phyloP scores from a whole-genome alignment of 2,329 filamentous ascomycete species.

The Elsinoe fawcettii region DNA sequence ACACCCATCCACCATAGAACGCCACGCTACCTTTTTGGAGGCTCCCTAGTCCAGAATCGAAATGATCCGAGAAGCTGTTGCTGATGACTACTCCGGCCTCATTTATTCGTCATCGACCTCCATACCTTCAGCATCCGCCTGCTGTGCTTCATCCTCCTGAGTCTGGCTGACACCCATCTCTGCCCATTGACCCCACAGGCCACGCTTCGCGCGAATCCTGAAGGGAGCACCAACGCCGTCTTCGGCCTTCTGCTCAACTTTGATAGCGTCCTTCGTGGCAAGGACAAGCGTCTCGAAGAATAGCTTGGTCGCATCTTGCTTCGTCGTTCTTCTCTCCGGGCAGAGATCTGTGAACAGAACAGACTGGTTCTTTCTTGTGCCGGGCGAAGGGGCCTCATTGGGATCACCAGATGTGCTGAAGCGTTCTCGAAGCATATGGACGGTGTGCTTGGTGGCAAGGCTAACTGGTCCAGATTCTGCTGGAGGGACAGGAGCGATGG shows the following conservation, averaged over 20 bases:
- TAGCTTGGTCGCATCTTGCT: conserved; percentile 96
- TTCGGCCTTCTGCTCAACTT: conserved; percentile 69
- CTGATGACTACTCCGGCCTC: background rate
- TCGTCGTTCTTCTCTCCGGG: conserved; percentile 70
- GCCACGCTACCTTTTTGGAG: background rate
- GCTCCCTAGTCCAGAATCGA: background rate
- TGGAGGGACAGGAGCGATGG: conserved; percentile 66
- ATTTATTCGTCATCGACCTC: conserved; percentile 5
- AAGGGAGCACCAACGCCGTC: conserved; percentile 70
- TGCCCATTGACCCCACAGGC: conserved; percentile 96
- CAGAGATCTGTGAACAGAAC: conserved; percentile 89
- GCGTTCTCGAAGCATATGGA: conserved; percentile 83
- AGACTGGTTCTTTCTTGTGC: conserved; percentile 64
- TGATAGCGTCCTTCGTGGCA: conserved; percentile 95
- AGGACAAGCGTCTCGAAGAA: conserved; percentile 96
- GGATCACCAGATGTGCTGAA: conserved; percentile 52
- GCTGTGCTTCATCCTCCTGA: conserved; percentile 11
- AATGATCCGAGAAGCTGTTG: background rate
- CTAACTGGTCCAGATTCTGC: conserved; percentile 81
- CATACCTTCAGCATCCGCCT: conserved; percentile 1
- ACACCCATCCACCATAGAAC: conserved; percentile 1
- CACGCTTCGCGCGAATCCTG: conserved; percentile 79
- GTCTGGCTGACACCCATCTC: conserved; percentile 49
- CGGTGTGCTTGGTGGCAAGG: conserved; percentile 86
- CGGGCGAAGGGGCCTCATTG: conserved; percentile 56